phyloP scores from a whole-genome alignment of 2,329 filamentous ascomycete species.

The Fusarium burgessii region DNA sequence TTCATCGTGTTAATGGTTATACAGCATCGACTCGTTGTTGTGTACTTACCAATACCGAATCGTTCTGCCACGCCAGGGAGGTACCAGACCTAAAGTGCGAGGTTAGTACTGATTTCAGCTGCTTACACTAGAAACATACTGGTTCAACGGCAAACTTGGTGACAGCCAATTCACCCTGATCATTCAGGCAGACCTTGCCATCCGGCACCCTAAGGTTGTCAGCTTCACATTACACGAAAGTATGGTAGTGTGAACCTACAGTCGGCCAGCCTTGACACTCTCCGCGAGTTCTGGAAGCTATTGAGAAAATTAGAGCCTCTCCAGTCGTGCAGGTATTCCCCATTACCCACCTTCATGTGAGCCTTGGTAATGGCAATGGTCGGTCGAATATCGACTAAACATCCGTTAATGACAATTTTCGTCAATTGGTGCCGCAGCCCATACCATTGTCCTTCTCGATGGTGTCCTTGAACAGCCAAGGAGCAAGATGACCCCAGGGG shows the following conservation, averaged over 20 bases:
- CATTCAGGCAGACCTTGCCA: constrained; percentile 90
- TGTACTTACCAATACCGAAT: constrained; percentile 81
- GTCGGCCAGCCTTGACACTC: constrained; percentile 81
- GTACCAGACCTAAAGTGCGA: constrained; percentile 73
- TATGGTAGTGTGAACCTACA: constrained; percentile 58
- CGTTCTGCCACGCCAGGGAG: constrained; percentile 88
- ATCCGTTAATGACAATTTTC: constrained; percentile 12
- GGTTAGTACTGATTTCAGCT: constrained; percentile 1
- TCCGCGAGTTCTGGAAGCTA: constrained; percentile 91
- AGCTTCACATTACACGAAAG: constrained; percentile 11
- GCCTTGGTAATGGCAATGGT: constrained; percentile 93
- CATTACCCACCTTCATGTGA: constrained; percentile 78
- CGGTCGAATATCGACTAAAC: constrained; percentile 81
- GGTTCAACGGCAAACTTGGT: constrained; percentile 98
- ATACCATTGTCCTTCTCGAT: constrained; percentile 79
- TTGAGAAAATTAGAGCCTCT: constrained; percentile 3
- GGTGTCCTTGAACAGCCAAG: constrained; percentile 83
- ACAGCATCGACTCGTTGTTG: background rate
- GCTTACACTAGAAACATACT: constrained; percentile 61
- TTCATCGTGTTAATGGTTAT: constrained; percentile 49
- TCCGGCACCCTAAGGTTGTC: constrained; percentile 67
- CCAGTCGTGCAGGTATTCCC: background rate
- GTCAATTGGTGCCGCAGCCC: background rate
- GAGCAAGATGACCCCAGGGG: constrained; percentile 87
- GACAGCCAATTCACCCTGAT: constrained; percentile 87